Evolutionary conservation across 352 stramenopile genomes (phyloP), one percentile per base, ranked within the genome.

Genomic region (Globisporangium heterothallicum): DNA sequence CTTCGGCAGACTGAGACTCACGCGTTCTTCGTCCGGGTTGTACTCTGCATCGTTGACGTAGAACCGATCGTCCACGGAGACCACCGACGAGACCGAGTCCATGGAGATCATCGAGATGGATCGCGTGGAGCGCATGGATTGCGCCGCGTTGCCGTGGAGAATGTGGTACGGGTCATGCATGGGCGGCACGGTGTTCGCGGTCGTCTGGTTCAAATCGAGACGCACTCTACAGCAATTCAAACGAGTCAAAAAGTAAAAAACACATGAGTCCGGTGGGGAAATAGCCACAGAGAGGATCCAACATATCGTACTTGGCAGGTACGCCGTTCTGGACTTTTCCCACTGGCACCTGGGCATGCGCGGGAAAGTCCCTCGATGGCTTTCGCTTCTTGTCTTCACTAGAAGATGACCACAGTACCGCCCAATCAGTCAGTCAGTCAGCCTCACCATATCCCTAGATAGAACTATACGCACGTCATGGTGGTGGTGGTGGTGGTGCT

Each of bases 381-480:
- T 92, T 92, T 53, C 82, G 78, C 74, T 92, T 92, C 71, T 87
- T 88, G 68, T 87, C 76, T 54, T 86, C 74, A 24, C 78, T 85
- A 55, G 27, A 35, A 56, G 24, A 27, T 2, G 6, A 18, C 32
- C 6, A 38, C 32, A 38, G 32, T n/a, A n/a, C n/a, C n/a, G n/a
- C n/a, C n/a, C n/a, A n/a, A 38, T 2, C 14, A 10, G 10, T 38
- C 32, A 38, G 32, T 38, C 32, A 4, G 12, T 16, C 32, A 38
- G 32, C 8, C 2, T 6, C 8, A 16, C 32, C 4, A 18, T 38
- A n/a, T 3, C 32, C 32, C n/a, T n/a, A n/a, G n/a, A n/a, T n/a
- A n/a, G n/a, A n/a, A n/a, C n/a, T n/a, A n/a, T n/a, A n/a, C n/a
- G n/a, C n/a, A n/a, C n/a, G n/a, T n/a, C n/a, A n/a, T n/a, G n/a